These are phyloP conservation scores for Pseudogymnoascus sp. DNA, from an alignment of 2,329 filamentous ascomycete genomes.

Conservation along the genomic window DNA sequence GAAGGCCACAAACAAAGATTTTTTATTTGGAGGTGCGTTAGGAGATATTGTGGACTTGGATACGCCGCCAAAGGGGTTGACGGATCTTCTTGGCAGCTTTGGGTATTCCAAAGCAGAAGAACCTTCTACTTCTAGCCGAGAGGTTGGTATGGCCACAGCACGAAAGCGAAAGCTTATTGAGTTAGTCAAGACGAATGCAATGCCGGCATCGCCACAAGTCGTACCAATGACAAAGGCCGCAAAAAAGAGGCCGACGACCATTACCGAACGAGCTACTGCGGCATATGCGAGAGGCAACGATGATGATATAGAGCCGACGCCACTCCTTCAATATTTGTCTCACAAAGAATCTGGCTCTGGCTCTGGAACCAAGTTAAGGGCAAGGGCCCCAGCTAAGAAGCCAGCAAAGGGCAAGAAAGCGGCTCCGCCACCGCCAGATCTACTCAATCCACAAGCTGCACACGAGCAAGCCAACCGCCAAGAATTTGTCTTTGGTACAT, in stretches of 20 bases:
- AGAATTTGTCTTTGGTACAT: constrained; percentile 77
- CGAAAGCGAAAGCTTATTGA: constrained; percentile 51
- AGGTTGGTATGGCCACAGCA: constrained; percentile 21
- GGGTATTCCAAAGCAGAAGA: constrained; percentile 27
- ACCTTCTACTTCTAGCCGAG: constrained; percentile 11
- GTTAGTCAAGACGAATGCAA: constrained; percentile 32
- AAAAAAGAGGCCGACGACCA: constrained; percentile 65
- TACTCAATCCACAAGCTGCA: constrained; percentile 63
- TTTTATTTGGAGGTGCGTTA: neutral
- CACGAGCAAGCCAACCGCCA: constrained; percentile 57
- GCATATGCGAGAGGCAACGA: constrained; percentile 45
- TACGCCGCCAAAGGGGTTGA: neutral
- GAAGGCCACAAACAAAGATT: constrained; percentile 30
- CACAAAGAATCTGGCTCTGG: constrained; percentile 10
- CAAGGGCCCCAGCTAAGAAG: constrained; percentile 20
- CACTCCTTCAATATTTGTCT: constrained; percentile 39
- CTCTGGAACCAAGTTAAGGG: constrained; percentile 16
- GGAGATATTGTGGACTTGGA: neutral
- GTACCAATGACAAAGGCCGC: constrained; percentile 42
- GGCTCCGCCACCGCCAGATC: constrained; percentile 33
- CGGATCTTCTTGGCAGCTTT: constrained; percentile 31
- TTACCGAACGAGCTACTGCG: constrained; percentile 69
- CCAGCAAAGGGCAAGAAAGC: constrained; percentile 32
- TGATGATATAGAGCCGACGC: constrained; percentile 27
- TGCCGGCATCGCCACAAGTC: constrained; percentile 22